Base-by-base conservation (phyloP, 164 flowering plant species). In the Vitis rupestris region DNA sequence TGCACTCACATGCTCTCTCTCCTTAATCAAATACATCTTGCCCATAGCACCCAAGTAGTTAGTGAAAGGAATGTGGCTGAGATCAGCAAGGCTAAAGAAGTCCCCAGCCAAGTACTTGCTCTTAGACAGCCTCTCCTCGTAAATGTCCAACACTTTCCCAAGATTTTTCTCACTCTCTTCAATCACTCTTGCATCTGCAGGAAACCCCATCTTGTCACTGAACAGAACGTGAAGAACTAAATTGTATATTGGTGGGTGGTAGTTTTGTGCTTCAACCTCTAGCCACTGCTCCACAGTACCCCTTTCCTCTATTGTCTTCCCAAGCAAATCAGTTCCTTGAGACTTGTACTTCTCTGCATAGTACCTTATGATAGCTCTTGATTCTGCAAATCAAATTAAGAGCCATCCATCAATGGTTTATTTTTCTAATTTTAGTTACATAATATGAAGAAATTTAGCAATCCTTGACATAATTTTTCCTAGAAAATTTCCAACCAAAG, bases 51-150 rank as follows among this genome's bases (percentile, higher is more conserved):
- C 74, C 63, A 87, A 53, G 62, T 79, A 80, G 9, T 82, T 77
- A 10, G 82, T 77, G 69, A 79, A 83, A 1, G 89, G 87, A 5
- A 88, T 73, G 69, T 84, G 86, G 60, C 81, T 68, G 1, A 86
- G 82, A 69, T 85, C 91, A 63, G 89, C 89, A n/a, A 87, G 73
- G 76, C 87, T 85, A 56, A 75, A 80, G 75, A 83, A 83, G 57
- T 88, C 87, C n/a, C 89, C 88, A 49, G 85, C 91, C 69, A 87
- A 74, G 78, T 85, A 87, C 59, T 82, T 81, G 79, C 78, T 80
- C 62, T 70, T 72, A 1, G 84, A 70, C 13, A 85, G 87, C 78
- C 82, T 76, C 67, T 79, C 81, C 66, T 87, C 87, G 54, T 85
- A 83, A 16, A 87, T 49, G 50, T 83, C 91, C 65, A 85, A 59